Evolutionary conservation across 306 rosid species (phyloP), one percentile per base, ranked within the genome.

Genomic region (Dryas drummondii): DNA sequence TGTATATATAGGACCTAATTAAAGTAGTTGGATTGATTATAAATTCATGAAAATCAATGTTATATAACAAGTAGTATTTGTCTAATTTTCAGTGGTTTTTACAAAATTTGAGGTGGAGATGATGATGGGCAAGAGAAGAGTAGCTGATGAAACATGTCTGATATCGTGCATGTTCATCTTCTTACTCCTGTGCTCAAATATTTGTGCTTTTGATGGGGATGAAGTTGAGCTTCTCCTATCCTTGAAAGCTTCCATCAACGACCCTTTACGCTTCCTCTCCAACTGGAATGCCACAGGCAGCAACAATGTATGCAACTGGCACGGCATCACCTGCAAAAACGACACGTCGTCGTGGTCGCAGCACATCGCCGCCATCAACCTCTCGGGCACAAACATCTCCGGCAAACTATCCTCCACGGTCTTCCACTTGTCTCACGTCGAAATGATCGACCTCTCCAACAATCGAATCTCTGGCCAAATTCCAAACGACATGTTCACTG

Each of bases 371-470:
- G 37, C 90, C 52, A 10, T 92, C 42, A 71, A 77, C 46, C 88
- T 96, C 79, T 56, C 93, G 0, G 87, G 89, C 1, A 76, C 83
- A 76, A 96, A 96, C 82, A 66, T 96, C 77, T 78, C 99, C 51
- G 92, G 96, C 19, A 65, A 70, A 22, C 17, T 86, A 41, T 61
- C 91, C 47, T 69, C 85, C 0, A 80, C 91, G 2, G 45, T 96
- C 13, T 90, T 92, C 37, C 85, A 79, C 46, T 80, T 96, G 13
- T 82, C 83, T 7, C 16, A 74, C 42, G 61, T 92, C 15, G 63
- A 79, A 75, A 61, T 17, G 46, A 75, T 96, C 12, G 98, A 96
- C 74, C 96, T 96, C 72, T 89, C 99, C 13, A 80, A 87, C 78
- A 96, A 96, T n/a, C 91, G 84, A 71, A 72, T 92, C 53, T 67